phyloP scores from a whole-genome alignment of 192 early-diverging fungal species.

The Coemansia sp. region DNA sequence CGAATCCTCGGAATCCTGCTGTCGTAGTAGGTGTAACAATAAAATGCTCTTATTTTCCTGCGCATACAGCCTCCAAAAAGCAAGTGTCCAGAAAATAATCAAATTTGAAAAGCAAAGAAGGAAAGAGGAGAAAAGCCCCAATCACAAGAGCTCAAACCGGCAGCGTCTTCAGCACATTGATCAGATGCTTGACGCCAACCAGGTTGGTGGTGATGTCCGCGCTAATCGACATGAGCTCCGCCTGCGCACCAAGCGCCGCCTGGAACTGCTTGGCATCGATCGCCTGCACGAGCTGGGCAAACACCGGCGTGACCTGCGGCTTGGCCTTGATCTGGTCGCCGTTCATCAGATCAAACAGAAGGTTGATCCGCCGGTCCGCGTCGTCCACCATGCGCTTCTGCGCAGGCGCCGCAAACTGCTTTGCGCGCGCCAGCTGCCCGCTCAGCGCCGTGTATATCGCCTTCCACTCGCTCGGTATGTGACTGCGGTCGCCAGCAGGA shows the following conservation, averaged over 20 bases:
- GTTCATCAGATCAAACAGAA: slow-evolving; percentile 86
- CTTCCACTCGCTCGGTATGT: slow-evolving; percentile 76
- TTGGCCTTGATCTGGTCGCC: slow-evolving; percentile 66
- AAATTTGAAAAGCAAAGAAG: not conserved
- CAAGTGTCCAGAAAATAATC: not conserved
- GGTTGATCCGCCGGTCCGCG: slow-evolving; percentile 77
- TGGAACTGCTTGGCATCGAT: slow-evolving; percentile 58
- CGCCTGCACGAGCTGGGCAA: slow-evolving; percentile 65
- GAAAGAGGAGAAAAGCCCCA: not conserved
- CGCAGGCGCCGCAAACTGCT: slow-evolving; percentile 59
- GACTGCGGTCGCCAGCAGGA: slow-evolving; percentile 78
- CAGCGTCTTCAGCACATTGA: slow-evolving; percentile 56
- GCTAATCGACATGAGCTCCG: slow-evolving; percentile 71
- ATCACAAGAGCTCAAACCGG: slow-evolving; percentile 11
- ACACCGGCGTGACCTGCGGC: slow-evolving; percentile 58
- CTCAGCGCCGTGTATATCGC: slow-evolving; percentile 58
- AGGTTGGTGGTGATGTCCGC: slow-evolving; percentile 64
- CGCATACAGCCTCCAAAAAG: not conserved
- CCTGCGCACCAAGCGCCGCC: slow-evolving; percentile 59
- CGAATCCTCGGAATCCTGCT: not conserved
- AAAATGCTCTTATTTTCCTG: not conserved
- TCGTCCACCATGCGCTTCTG: slow-evolving; percentile 81
- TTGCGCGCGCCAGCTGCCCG: slow-evolving; percentile 58
- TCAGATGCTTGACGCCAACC: slow-evolving; percentile 70
- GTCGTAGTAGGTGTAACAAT: not conserved